Percentiles rank a stretch among this genome's conserved stretches.
These are phyloP conservation scores for Vitis riparia DNA, from an alignment of 164 flowering plant species.

Conservation along the genomic window DNA sequence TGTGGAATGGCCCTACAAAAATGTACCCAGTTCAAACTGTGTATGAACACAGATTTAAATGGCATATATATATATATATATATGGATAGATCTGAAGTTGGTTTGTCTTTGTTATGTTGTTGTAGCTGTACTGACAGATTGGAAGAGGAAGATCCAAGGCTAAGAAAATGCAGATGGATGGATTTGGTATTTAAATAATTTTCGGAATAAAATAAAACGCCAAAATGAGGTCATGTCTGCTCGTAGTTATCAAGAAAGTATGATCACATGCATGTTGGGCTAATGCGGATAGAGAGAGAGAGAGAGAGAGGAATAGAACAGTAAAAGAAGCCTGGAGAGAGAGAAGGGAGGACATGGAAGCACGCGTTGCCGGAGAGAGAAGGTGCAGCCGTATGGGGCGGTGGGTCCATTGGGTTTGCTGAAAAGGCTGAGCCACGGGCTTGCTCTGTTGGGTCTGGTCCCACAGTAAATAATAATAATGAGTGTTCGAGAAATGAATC, in stretches of 20 bases:
- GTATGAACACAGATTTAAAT: background rate
- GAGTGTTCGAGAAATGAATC: background rate
- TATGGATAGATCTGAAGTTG: too few relatives aligned
- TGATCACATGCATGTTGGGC: constrained; percentile 22
- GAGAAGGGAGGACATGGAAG: constrained; percentile 27
- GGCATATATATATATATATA: too few relatives aligned
- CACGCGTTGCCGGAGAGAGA: constrained; percentile 55
- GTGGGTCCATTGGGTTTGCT: constrained; percentile 34
- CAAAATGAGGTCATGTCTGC: constrained; percentile 15
- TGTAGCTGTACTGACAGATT: constrained; percentile 12
- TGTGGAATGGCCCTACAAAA: constrained; percentile 4
- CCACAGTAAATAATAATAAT: constrained; percentile 7
- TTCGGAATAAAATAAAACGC: background rate
- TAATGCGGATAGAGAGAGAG: constrained; percentile 2
- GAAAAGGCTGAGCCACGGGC: constrained; percentile 24
- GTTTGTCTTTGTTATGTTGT: too few relatives aligned
- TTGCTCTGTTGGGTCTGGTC: constrained; percentile 12
- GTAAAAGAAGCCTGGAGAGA: constrained; percentile 1
- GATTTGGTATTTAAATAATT: background rate
- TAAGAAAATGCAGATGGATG: too few relatives aligned
- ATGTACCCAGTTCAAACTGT: background rate
- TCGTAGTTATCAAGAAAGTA: constrained; percentile 16
- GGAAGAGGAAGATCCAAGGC: constrained; percentile 6
- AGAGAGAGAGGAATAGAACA: background rate
- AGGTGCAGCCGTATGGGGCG: constrained; percentile 36